Percentiles rank a stretch among this genome's conserved stretches.
Conservation (phyloP, 495 filamentous ascomycete species). For the Xylaria castorea region DNA sequence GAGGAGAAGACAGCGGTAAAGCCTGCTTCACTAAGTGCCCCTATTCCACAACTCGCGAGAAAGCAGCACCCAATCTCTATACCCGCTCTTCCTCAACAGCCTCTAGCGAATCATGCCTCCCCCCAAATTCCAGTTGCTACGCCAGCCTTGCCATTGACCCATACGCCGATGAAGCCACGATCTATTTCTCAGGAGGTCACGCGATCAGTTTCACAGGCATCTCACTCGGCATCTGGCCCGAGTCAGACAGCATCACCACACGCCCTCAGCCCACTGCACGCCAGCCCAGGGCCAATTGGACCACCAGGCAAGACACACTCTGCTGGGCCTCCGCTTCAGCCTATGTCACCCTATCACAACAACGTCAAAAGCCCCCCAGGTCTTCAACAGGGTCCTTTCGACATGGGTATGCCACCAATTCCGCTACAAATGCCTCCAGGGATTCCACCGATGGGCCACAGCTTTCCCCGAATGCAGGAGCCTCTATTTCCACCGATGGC, state of each 20-base stretch:
- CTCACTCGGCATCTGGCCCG: constrained; percentile 54
- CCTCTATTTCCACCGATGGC: constrained; percentile 59
- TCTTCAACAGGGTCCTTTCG: constrained; percentile 47
- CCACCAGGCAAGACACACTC: constrained; percentile 51
- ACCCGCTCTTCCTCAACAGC: constrained; percentile 58
- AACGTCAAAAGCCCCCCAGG: constrained; percentile 54
- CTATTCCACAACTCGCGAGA: constrained; percentile 55
- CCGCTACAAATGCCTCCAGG: constrained; percentile 63
- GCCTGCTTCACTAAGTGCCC: constrained; percentile 42
- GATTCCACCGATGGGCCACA: constrained; percentile 56
- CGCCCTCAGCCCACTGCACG: constrained; percentile 62
- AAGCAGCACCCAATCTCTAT: constrained; percentile 55
- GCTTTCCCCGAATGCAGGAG: constrained; percentile 59
- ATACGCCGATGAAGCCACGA: constrained; percentile 76
- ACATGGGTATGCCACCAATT: constrained; percentile 45
- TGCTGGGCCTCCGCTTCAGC: constrained; percentile 39
- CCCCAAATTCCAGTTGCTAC: constrained; percentile 80
- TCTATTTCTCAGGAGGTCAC: constrained; percentile 84
- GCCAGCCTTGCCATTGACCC: constrained; percentile 80
- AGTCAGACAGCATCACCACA: constrained; percentile 73
- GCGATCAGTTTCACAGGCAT: constrained; percentile 71
- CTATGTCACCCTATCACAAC: constrained; percentile 50
- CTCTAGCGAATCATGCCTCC: constrained; percentile 63
- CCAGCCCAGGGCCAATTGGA: constrained; percentile 60
- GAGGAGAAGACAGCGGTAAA: constrained; percentile 57